These are phyloP conservation scores for Epichloe elymi DNA, from an alignment of 2,329 filamentous ascomycete genomes.

Conservation along the genomic window DNA sequence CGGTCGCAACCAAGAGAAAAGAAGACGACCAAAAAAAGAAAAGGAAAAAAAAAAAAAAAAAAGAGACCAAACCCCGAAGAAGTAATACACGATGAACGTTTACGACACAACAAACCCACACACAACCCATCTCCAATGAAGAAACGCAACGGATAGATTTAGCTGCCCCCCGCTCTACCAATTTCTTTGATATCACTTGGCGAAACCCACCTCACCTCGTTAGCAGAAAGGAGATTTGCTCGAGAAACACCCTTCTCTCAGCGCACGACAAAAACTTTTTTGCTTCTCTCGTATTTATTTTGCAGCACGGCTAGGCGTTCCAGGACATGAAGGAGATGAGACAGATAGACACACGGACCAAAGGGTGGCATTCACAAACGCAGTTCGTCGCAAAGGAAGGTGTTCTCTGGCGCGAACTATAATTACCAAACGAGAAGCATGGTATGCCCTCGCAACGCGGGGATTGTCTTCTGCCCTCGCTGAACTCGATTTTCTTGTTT, in stretches of 20 bases:
- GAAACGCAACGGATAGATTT: slow-evolving; percentile 2
- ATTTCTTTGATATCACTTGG: not conserved
- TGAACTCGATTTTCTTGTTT: no score
- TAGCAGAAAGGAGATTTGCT: not conserved
- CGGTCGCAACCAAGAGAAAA: not conserved
- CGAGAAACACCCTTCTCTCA: not conserved
- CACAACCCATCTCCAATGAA: not conserved
- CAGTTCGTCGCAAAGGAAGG: no score
- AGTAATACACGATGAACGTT: not conserved
- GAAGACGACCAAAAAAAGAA: not conserved
- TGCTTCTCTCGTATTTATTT: not conserved
- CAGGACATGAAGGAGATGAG: not conserved
- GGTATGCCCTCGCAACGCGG: no score
- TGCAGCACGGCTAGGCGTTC: slow-evolving; percentile 4
- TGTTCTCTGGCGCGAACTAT: no score
- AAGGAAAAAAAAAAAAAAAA: not conserved
- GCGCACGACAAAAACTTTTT: not conserved
- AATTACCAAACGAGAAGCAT: no score
- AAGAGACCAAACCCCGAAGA: not conserved
- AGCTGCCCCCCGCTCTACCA: not conserved
- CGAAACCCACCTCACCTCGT: not conserved
- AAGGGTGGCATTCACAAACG: not conserved
- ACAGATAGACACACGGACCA: not conserved
- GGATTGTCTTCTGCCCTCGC: no score
- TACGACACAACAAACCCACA: not conserved